Base-by-base conservation (phyloP, 2,329 filamentous ascomycete genomes). In the Aspergillus calidoustus region DNA sequence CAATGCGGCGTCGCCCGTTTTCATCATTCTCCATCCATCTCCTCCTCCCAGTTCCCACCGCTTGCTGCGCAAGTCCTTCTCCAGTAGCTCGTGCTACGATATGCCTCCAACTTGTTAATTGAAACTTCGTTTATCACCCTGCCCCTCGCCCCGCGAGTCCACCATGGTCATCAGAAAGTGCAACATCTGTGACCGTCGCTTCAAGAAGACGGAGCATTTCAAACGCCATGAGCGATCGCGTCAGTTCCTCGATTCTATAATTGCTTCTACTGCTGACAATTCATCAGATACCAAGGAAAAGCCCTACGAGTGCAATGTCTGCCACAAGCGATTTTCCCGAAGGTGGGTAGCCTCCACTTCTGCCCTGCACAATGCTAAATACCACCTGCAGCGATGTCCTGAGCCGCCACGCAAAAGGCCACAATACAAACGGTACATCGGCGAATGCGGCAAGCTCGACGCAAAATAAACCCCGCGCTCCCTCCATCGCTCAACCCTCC, bases 191-290 rank as follows among this genome's bases (percentile, higher is more conserved):
- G 83, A 84, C 64, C 80, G 82, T 64, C 81, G 80, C 64, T 85
- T 85, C 74, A 83, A 82, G 64, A 85, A 85, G 72, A 82, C 81
- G 31, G 83, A 84, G 69, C 83, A 85, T 72, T 81, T 83, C 67
- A 84, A 84, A 69, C 79, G 83, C 47, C 83, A 85, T 71, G 82
- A 84, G 69, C 78, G 83, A 68, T 84, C 83, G 60, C 83, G 83
- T 85, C 75, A 69, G 82, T 76, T 34, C 59, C 59, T 63, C 55
- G 34, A 56, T 58, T 50, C 62, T 30, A 30, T 17, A 1, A 28
- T 9, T 13, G 23, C 38, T 23, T 38, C 41, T 41, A 44, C 54
- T 38, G n/a, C 59, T 61, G 13, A 58, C 15, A 9, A 31, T 31
- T 46, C 28, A 6, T 4, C 61, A 85, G 83, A 85, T 69, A 85